These are phyloP conservation scores for Thelonectria discophora DNA, from an alignment of 2,329 filamentous ascomycete genomes.

Conservation along the genomic window DNA sequence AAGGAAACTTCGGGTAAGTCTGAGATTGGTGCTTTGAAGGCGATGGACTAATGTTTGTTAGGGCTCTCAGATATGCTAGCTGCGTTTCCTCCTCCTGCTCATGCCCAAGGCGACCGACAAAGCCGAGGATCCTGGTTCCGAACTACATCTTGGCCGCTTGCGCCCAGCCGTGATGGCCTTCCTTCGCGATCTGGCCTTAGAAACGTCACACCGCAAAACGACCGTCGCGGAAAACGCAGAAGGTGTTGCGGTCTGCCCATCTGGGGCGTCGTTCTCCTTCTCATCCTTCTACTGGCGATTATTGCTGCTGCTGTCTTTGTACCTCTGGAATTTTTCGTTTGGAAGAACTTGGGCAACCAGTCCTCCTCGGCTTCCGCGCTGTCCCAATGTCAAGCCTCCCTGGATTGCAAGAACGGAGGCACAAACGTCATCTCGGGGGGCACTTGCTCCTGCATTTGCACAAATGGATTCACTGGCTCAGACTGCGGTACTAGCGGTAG, in stretches of 20 bases:
- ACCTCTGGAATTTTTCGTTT: conserved; percentile 73
- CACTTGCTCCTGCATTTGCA: conserved; percentile 86
- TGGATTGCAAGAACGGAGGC: conserved; percentile 82
- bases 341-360: conserved; percentile 56
- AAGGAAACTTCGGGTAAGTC: conserved; percentile 52
- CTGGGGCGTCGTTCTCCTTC: conserved; percentile 76
- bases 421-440: conserved; percentile 74
- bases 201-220: conserved; percentile 35
- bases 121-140: conserved; percentile 59
- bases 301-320: conserved; percentile 85
- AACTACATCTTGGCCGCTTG: conserved; percentile 60
- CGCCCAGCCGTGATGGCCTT: conserved; percentile 40
- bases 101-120: conserved; percentile 51
- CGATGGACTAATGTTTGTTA: conserved; percentile 57
- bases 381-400: conserved; percentile 65
- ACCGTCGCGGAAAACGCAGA: conserved; percentile 54
- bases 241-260: conserved; percentile 85
- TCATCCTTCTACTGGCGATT: conserved; percentile 73
- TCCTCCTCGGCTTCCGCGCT: conserved; percentile 50
- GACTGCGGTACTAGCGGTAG: conserved; percentile 59
- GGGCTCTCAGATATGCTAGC: conserved; percentile 72
- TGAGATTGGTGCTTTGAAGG: conserved; percentile 35
- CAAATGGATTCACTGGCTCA: conserved; percentile 80
- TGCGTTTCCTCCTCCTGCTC: conserved; percentile 69
- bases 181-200: conserved; percentile 36